Evolutionary conservation across 805 yeast genomes (phyloP).

Genomic region (Yamadazyma kitorensis): DNA sequence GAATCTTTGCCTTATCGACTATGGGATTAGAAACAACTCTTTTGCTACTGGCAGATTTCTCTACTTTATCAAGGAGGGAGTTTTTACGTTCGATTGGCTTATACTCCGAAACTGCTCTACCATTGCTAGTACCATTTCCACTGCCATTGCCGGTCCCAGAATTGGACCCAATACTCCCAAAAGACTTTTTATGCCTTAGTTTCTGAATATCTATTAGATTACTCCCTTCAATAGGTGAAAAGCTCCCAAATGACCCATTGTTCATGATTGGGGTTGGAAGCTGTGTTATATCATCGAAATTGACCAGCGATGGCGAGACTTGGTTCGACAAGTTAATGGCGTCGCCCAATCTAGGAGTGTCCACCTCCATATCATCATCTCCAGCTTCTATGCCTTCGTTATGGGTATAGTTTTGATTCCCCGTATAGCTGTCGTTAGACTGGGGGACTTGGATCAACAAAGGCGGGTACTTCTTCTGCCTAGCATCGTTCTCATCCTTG

Average conservation of each 20-base stretch:
- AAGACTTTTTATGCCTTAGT: conserved; percentile 3
- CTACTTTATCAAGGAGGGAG: conserved; percentile 3
- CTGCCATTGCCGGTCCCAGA: background rate
- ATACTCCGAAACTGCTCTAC: conserved; percentile 38
- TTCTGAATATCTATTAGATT: conserved; percentile 5
- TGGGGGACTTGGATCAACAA: too few relatives aligned
- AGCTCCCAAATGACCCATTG: conserved; percentile 17
- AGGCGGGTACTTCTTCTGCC: too few relatives aligned
- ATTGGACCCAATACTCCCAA: too few relatives aligned
- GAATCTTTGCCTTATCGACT: conserved; percentile 8
- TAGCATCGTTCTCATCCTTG: too few relatives aligned
- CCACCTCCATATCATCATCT: too few relatives aligned
- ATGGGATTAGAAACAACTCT: conserved; percentile 26
- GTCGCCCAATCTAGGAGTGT: too few relatives aligned
- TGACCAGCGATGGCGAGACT: conserved; percentile 6
- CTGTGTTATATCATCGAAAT: conserved; percentile 24
- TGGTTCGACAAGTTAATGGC: too few relatives aligned
- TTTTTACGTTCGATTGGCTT: conserved; percentile 24
- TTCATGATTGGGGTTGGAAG: conserved; percentile 46
- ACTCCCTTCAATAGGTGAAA: conserved; percentile 11
- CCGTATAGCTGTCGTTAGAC: too few relatives aligned
- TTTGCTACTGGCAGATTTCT: conserved; percentile 7
- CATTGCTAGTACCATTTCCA: too few relatives aligned
- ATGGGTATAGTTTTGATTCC: too few relatives aligned
- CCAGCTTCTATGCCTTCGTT: too few relatives aligned